Evolutionary conservation across 805 yeast species (phyloP).

Genomic region (Wickerhamiella sorbophila): DNA sequence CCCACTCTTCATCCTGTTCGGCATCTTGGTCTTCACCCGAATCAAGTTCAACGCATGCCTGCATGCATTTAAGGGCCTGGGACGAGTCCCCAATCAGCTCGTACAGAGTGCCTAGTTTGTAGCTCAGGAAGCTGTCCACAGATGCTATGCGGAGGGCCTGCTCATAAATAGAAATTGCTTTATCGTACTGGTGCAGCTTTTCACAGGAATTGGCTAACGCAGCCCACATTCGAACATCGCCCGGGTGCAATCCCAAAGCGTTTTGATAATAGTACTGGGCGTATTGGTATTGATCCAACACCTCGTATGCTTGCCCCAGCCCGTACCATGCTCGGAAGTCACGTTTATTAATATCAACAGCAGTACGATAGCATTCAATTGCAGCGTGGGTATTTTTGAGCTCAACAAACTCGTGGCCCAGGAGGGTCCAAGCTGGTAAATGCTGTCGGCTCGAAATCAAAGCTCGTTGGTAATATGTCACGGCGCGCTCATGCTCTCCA

Average conservation of each 20-base stretch:
- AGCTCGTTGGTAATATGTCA: conserved; percentile 84
- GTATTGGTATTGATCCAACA: conserved; percentile 84
- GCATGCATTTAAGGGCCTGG: conserved; percentile 51
- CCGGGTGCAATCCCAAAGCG: conserved; percentile 76
- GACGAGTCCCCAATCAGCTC: conserved; percentile 39
- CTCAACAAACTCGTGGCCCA: conserved; percentile 98
- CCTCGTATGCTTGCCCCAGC: conserved; percentile 94
- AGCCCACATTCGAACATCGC: conserved; percentile 91
- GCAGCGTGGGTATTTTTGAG: conserved; percentile 95
- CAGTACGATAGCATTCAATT: conserved; percentile 84
- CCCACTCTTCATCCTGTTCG: conserved; percentile 31
- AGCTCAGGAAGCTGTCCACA: conserved; percentile 41
- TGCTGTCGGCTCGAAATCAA: conserved; percentile 65
- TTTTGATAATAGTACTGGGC: conserved; percentile 85
- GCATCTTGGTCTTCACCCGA: conserved; percentile 41
- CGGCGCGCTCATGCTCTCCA: conserved; percentile 90
- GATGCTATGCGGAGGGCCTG: conserved; percentile 54
- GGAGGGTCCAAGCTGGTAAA: conserved; percentile 87
- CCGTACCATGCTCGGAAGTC: conserved; percentile 99
- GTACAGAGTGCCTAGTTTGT: conserved; percentile 52
- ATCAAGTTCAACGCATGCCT: conserved; percentile 43
- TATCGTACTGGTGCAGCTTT: conserved; percentile 51
- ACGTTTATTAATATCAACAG: conserved; percentile 74
- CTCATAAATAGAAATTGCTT: conserved; percentile 68
- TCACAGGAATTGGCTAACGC: conserved; percentile 86